Percentiles rank a stretch among this genome's conserved stretches.
Evolutionary conservation across 768 basidiomycete genomes (phyloP).

Genomic region (Pluteus cervinus): DNA sequence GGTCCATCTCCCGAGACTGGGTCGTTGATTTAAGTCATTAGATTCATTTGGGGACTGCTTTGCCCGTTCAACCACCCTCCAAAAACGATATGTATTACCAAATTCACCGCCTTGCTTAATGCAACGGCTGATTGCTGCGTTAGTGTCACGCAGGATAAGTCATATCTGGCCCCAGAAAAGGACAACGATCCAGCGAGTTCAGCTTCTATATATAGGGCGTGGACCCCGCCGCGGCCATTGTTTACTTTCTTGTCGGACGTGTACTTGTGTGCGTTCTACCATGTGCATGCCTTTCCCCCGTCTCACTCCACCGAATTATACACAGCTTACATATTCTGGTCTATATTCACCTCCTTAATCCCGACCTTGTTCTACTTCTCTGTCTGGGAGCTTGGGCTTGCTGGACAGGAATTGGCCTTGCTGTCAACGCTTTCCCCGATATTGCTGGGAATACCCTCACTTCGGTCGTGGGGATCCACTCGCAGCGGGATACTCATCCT

Average conservation of each 20-base stretch:
- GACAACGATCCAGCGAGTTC: not conserved
- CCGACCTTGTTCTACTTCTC: constrained; percentile 89
- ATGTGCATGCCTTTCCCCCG: no score
- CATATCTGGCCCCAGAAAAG: not conserved
- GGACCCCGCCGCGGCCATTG: no score
- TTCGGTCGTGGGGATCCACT: constrained; percentile 41
- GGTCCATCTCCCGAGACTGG: constrained; percentile 4
- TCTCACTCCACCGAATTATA: no score
- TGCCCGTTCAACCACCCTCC: constrained; percentile 10
- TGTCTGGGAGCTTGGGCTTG: constrained; percentile 83
- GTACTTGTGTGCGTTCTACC: constrained; percentile 64
- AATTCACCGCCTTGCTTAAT: constrained; percentile 34
- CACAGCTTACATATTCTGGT: constrained; percentile 77
- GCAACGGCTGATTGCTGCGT: constrained; percentile 6
- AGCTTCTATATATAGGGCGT: not conserved
- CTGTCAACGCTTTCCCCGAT: constrained; percentile 66
- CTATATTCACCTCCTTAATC: constrained; percentile 71
- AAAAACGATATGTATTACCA: constrained; percentile 39
- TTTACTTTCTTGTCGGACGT: constrained; percentile 34
- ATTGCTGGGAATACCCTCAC: constrained; percentile 41
- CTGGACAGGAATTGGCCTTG: constrained; percentile 75
- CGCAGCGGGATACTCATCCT: constrained; percentile 43
- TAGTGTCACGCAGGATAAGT: not conserved
- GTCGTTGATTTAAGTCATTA: constrained; percentile 11
- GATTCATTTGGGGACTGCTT: constrained; percentile 12